These are phyloP conservation scores for Chalciporus sphaerocephalus DNA, from an alignment of 768 basidiomycete species.

Conservation along the genomic window DNA sequence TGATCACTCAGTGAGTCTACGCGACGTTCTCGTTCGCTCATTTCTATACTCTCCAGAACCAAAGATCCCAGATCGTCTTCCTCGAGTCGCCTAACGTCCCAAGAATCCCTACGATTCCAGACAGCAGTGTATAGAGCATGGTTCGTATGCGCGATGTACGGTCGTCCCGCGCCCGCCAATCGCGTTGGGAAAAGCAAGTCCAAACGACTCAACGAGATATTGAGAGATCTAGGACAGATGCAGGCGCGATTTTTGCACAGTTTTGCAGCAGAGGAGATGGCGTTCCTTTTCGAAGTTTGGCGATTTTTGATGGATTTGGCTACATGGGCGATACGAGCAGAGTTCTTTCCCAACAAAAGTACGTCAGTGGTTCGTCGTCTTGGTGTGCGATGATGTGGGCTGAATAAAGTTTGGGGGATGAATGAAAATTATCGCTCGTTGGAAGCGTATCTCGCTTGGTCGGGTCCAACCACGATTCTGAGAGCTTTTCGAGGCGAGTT, in stretches of 20 bases:
- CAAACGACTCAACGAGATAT: conserved; percentile 3
- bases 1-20: conserved; percentile 1
- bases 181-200: conserved; percentile 8
- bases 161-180: conserved; percentile 10
- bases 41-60: conserved; percentile 23
- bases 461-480: conserved; percentile 5
- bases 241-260: conserved; percentile 10
- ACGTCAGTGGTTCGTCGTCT: conserved; percentile 1
- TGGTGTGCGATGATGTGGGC: neutral
- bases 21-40: neutral
- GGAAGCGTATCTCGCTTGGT: conserved; percentile 14
- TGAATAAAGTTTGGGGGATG: neutral
- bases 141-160: conserved; percentile 17
- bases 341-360: conserved; percentile 7
- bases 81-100: conserved; percentile 28
- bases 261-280: neutral
- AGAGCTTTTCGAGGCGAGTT: conserved; percentile 12
- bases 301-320: conserved; percentile 7
- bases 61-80: conserved; percentile 34
- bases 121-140: conserved; percentile 29
- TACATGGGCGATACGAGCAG: conserved; percentile 5
- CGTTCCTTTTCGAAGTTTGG: conserved; percentile 8
- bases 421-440: conserved; percentile 2
- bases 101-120: conserved; percentile 33
- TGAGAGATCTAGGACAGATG: neutral